A percentile compares a stretch with the other conserved stretches of the same genome.
phyloP scores from a whole-genome alignment of 768 basidiomycete species.

The Leccinum uliginosum region DNA sequence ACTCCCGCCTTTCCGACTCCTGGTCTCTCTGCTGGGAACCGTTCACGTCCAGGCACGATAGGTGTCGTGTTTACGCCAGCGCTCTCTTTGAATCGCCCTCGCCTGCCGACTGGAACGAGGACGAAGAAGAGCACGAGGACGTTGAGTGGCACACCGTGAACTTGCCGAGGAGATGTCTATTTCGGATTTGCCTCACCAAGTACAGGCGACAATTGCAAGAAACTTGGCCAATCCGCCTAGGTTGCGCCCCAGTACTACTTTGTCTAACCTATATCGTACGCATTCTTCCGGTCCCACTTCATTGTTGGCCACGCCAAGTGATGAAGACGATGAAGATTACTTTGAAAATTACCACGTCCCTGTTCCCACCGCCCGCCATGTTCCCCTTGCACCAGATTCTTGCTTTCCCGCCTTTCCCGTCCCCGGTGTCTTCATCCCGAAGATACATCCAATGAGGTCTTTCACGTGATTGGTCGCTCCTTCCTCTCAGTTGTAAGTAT shows the following conservation, averaged over 20 bases:
- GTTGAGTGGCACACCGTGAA: slow-evolving; percentile 52
- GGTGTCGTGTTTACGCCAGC: slow-evolving; percentile 71
- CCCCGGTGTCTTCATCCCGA: slow-evolving; percentile 65
- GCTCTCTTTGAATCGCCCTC: slow-evolving; percentile 67
- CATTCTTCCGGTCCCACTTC: slow-evolving; percentile 57
- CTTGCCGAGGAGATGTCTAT: slow-evolving; percentile 52
- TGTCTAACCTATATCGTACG: slow-evolving; percentile 83
- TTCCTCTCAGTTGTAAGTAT: slow-evolving; percentile 67
- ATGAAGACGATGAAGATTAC: slow-evolving; percentile 72
- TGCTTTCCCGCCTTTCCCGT: slow-evolving; percentile 51
- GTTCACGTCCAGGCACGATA: slow-evolving; percentile 30
- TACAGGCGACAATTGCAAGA: slow-evolving; percentile 84
- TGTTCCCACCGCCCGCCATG: too few species aligned
- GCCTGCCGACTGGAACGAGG: slow-evolving; percentile 79
- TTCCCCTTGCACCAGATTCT: slow-evolving; percentile 4
- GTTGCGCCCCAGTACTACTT: slow-evolving; percentile 76
- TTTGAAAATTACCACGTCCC: slow-evolving; percentile 51
- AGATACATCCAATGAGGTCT: slow-evolving; percentile 67
- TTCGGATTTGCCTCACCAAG: slow-evolving; percentile 78
- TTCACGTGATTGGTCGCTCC: slow-evolving; percentile 66
- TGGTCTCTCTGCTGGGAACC: slow-evolving; percentile 31
- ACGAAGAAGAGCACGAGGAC: slow-evolving; percentile 56
- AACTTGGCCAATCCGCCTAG: slow-evolving; percentile 78
- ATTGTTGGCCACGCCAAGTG: slow-evolving; percentile 55
- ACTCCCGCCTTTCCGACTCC: slow-evolving; percentile 44